Evolutionary conservation across 108 stramenopile genomes (phyloP), one percentile per base, ranked within the genome.

Genomic region (Hondaea fermentalgiana): DNA sequence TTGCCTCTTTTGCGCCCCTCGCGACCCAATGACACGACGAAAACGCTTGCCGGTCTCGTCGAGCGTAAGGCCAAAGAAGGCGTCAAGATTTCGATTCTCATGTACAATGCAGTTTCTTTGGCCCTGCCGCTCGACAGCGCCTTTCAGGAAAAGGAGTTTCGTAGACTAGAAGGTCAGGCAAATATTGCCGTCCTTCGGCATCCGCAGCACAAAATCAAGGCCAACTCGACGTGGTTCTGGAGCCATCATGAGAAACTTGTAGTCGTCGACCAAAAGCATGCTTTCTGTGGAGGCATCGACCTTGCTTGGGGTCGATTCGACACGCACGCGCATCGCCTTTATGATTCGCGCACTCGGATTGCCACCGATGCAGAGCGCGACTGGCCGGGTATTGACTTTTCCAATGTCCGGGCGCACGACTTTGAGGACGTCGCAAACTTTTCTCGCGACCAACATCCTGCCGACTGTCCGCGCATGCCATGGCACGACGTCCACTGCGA

Each of bases 271-370:
- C 89, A 90, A 43, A 19, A 51, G 35, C 28, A 93, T 16, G 94
- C 93, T 3, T 95, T 94, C 72, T 91, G 94, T 57, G 95, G 95
- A n/a, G 95, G 95, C 35, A 93, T 95, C 71, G 95, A 95, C 90
- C 60, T 95, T 14, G 91, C 92, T 0, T 76, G 93, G 57, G 95
- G 95, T 28, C 88, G 95, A 58, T 95, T 89, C 91, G 95, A 95
- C 89, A 92, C 69, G 12, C 55, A 64, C 23, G 17, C 29, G 43
- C 87, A 88, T 58, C 17, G 44, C 6, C 51, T 83, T 44, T 88
- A 87, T 5, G 88, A 88, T 25, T 17, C 59, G 5, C 47, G 29
- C 55, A 76, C 72, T 6, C 58, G 35, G 10, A 29, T 69, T 57
- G 25, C 47, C 5, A 4, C 4, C 0, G 90, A 60, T 25, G 90